These are phyloP conservation scores for Aspergillus panamensis DNA, from an alignment of 495 filamentous ascomycete species.

Conservation along the genomic window DNA sequence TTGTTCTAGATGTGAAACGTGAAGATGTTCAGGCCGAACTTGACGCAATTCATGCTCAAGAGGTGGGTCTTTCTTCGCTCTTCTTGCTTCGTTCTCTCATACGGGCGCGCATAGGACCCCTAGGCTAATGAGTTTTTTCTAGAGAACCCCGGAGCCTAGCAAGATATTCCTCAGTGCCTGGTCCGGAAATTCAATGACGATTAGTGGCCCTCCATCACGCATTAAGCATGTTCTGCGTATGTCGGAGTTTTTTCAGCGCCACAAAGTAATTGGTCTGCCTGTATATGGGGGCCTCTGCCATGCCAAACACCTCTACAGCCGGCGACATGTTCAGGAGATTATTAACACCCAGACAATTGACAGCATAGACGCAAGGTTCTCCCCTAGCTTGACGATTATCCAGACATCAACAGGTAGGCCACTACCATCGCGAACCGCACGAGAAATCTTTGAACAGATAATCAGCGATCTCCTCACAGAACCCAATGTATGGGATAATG, in stretches of 20 bases:
- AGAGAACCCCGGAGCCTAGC: slow-evolving; percentile 15
- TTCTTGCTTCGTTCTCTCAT: no score
- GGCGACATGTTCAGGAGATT: slow-evolving; percentile 49
- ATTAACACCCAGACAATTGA: not conserved
- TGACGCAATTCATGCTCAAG: slow-evolving; percentile 22
- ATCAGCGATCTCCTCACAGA: slow-evolving; percentile 33
- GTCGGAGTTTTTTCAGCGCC: slow-evolving; percentile 25
- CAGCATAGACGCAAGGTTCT: not conserved
- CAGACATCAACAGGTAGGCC: slow-evolving; percentile 21
- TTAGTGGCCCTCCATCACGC: slow-evolving; percentile 41
- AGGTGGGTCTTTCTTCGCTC: not conserved
- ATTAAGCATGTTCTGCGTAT: slow-evolving; percentile 27
- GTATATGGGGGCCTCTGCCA: slow-evolving; percentile 40
- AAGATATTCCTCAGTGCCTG: slow-evolving; percentile 37
- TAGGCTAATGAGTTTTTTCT: not conserved
- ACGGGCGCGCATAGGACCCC: not conserved
- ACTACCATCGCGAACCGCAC: slow-evolving; percentile 16
- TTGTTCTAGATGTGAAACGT: slow-evolving; percentile 25
- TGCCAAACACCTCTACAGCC: slow-evolving; percentile 45
- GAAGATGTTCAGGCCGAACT: slow-evolving; percentile 34
- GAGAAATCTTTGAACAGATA: slow-evolving; percentile 32
- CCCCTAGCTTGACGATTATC: slow-evolving; percentile 9
- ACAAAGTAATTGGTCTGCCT: slow-evolving; percentile 25
- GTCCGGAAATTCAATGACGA: slow-evolving; percentile 23
- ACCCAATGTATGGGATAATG: slow-evolving; percentile 29